Conservation (phyloP, 106 monocot genomes). For the Cymbidium sinense region DNA sequence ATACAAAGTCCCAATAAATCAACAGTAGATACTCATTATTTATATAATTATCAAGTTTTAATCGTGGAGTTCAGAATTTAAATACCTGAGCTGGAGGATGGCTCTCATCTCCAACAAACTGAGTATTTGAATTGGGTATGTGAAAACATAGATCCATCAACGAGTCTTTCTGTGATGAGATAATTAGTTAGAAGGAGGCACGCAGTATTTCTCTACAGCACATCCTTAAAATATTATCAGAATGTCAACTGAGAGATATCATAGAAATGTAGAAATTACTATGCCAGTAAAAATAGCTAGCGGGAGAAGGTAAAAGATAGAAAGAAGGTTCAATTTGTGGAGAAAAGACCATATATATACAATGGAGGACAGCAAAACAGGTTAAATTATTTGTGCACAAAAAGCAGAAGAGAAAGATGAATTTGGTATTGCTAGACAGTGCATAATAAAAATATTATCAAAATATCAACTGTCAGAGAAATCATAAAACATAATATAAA, state of each 20-base stretch:
- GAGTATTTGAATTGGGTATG: conserved; percentile 90
- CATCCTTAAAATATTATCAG: background rate
- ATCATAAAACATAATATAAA: background rate
- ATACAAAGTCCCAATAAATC: conserved; percentile 7
- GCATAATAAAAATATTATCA: background rate
- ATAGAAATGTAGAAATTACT: background rate
- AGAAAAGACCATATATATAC: background rate
- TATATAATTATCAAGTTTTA: background rate
- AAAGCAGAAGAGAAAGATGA: no score
- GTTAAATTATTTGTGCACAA: no score
- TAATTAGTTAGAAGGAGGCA: background rate
- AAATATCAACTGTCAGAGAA: background rate
- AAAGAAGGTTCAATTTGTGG: background rate
- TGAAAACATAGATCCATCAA: conserved; percentile 93
- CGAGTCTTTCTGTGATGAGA: conserved; percentile 74
- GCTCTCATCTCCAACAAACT: conserved; percentile 88
- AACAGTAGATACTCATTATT: background rate
- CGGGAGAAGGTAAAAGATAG: background rate
- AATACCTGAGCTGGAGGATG: conserved; percentile 85
- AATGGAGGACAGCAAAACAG: background rate
- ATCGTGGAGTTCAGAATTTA: background rate
- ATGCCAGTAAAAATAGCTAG: background rate
- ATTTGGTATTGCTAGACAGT: background rate
- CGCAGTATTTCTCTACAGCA: background rate
- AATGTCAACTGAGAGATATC: background rate